Percentiles rank a stretch among this genome's conserved stretches.
These are phyloP conservation scores for Irpex lacteus DNA, from an alignment of 1,284 basidiomycete genomes.

Conservation along the genomic window DNA sequence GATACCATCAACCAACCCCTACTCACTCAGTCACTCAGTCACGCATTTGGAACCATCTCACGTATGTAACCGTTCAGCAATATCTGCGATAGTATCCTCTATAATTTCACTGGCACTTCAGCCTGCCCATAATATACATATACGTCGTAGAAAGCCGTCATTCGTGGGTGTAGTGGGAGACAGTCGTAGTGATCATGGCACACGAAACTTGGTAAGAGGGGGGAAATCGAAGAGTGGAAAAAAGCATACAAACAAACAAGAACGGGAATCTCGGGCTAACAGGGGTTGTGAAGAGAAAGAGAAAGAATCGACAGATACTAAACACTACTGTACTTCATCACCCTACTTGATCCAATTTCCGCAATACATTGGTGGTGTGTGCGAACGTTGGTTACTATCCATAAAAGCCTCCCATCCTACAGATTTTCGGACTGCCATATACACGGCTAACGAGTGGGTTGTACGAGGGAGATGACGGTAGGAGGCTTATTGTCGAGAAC, in stretches of 20 bases:
- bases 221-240: too few relatives aligned
- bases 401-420: not conserved
- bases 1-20: too few relatives aligned
- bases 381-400: not conserved
- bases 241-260: not conserved
- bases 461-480: not conserved
- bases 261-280: not conserved
- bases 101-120: constrained; percentile 16
- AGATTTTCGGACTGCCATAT: not conserved
- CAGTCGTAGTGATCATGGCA: constrained; percentile 4
- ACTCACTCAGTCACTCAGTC: not conserved
- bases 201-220: constrained; percentile 4
- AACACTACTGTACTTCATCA: not conserved
- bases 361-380: not conserved
- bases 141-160: constrained; percentile 12
- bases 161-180: not conserved
- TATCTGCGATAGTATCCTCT: constrained; percentile 11
- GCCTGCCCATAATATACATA: constrained; percentile 18
- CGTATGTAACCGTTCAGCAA: not conserved
- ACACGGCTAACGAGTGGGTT: not conserved
- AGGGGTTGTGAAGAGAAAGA: constrained; percentile 1
- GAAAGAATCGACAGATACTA: not conserved
- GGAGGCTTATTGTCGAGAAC: not conserved
- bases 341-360: not conserved
- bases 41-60: not conserved